A percentile compares a stretch with the other conserved stretches of the same genome.
phyloP scores from a whole-genome alignment of 2,329 filamentous ascomycete species.

The Hypoxylon sp. region DNA sequence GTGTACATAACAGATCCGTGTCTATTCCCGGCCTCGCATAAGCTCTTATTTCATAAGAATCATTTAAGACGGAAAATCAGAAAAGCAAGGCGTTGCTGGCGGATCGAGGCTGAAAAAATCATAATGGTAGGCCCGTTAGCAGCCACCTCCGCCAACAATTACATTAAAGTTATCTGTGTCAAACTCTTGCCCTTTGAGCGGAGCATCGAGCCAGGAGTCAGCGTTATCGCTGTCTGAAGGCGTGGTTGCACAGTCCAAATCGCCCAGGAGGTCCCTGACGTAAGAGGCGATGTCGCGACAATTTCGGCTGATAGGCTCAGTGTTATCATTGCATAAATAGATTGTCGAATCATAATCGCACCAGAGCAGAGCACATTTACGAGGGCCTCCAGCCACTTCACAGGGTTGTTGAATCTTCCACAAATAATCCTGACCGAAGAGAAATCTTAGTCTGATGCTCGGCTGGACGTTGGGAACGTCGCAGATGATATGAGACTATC shows the following conservation, averaged over 20 bases:
- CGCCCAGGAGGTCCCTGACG: constrained; percentile 19
- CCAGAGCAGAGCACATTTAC: constrained; percentile 28
- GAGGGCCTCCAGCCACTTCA: constrained; percentile 19
- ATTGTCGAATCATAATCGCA: background rate
- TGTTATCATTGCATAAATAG: constrained; percentile 35
- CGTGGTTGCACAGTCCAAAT: constrained; percentile 12
- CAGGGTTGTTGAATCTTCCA: constrained; percentile 14
- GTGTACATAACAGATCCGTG: background rate
- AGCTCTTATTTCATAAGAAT: background rate
- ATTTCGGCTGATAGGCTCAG: background rate
- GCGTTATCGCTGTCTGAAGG: too few relatives aligned
- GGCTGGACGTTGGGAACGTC: background rate
- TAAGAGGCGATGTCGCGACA: constrained; percentile 20
- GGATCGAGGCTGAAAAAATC: background rate
- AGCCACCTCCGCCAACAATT: constrained; percentile 10
- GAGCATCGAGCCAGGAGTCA: background rate
- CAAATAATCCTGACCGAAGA: constrained; percentile 25
- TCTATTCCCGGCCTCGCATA: background rate
- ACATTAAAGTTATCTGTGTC: constrained; percentile 23
- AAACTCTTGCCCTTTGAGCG: constrained; percentile 13
- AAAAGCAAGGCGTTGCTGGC: background rate
- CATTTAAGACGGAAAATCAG: background rate
- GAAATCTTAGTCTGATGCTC: background rate
- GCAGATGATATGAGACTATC: constrained; percentile 21
- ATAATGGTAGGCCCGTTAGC: background rate